Base-by-base conservation (phyloP, 257 asterid genomes). In the Rubia yunnanensis region DNA sequence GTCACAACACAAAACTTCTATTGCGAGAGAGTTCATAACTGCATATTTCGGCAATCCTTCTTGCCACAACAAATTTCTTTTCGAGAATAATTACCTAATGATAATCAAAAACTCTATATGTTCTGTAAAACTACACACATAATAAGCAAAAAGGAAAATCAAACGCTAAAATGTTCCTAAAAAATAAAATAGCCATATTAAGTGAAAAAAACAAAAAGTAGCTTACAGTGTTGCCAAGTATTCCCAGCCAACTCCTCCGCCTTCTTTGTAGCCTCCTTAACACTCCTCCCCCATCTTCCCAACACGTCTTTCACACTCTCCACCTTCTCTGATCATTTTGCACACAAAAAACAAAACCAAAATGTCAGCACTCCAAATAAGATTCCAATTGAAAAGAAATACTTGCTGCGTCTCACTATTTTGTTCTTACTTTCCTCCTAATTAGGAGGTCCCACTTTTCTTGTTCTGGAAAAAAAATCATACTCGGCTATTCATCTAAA, bases 191-290 rank as follows among this genome's bases (percentile, higher is more conserved):
- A 27, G 44, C 65, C 38, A 57, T 46, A 34, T 39, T 39, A 11
- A 2, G 52, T 32, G 41, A 31, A 50, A 27, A 28, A 1, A 5
- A 28, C 10, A n/a, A 7, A 5, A 30, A 10, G n/a, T 48, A 78
- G 17, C 95, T 84, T 70, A 89, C 98, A 79, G 77, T 92, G 95
- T 70, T 92, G 98, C 98, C 96, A 92, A 84, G 89, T 78, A 73
- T 92, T 83, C 54, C 91, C 98, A 54, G 97, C 97, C 73, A 87
- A 67, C 76, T 82, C 96, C 65, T 85, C 89, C 5, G 97, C 94
- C 79, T 79, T 87, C 79, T 79, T 88, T 4, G 95, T 78, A 22
- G 96, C 97, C 65, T 89, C 98, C 34, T 82, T 87, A 31, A 95
- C 94, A 79, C 76, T 87, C 90, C 77, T 89, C 36, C 96, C 94